Conservation (phyloP, 495 filamentous ascomycete species). For the Trichoderma reesei region DNA sequence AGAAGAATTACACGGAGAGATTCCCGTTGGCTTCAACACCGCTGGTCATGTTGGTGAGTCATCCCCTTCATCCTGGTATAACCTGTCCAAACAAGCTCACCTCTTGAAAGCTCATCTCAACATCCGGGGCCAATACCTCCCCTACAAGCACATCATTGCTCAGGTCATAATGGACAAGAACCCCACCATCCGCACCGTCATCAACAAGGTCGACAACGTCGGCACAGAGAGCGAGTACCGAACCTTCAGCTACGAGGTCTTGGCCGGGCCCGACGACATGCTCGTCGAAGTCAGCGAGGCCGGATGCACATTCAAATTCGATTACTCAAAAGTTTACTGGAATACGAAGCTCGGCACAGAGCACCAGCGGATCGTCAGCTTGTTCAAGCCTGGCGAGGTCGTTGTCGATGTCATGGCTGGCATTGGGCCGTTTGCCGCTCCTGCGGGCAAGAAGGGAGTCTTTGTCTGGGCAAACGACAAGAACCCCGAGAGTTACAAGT, state of each 20-base stretch:
- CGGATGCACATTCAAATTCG: conserved; percentile 55
- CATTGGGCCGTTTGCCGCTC: conserved; percentile 89
- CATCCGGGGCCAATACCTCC: conserved; percentile 66
- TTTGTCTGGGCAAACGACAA: conserved; percentile 97
- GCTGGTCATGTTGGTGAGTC: conserved; percentile 76
- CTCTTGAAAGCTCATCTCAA: conserved; percentile 65
- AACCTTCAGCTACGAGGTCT: conserved; percentile 88
- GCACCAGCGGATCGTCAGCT: conserved; percentile 66
- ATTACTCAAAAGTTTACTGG: conserved; percentile 92
- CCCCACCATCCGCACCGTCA: conserved; percentile 64
- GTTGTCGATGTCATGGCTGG: conserved; percentile 98
- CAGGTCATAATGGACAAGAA: conserved; percentile 85
- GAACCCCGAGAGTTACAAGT: conserved; percentile 76
- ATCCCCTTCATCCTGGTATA: background rate
- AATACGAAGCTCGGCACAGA: conserved; percentile 84
- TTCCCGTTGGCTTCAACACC: conserved; percentile 77
- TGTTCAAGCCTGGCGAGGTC: conserved; percentile 76
- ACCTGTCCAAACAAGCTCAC: background rate
- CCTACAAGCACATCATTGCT: conserved; percentile 77
- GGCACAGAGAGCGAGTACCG: conserved; percentile 77
- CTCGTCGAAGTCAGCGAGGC: conserved; percentile 64
- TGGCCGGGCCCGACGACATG: conserved; percentile 68
- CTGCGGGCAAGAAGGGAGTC: conserved; percentile 79
- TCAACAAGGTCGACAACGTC: conserved; percentile 89
- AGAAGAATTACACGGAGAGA: conserved; percentile 49